phyloP scores from a whole-genome alignment of 345 rosid species.

The Adansonia digitata region DNA sequence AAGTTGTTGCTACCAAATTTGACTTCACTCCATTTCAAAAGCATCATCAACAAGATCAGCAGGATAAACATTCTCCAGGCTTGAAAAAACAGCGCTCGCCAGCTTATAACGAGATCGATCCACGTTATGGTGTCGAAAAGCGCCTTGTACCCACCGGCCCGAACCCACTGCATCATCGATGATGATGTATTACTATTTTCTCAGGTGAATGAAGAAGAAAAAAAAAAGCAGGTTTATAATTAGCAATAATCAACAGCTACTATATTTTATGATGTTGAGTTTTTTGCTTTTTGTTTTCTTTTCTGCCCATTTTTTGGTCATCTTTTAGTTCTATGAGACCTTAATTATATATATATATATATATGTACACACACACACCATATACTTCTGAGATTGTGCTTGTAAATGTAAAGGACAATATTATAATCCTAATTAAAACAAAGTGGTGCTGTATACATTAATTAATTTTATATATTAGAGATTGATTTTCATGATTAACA shows the following conservation, averaged over 20 bases:
- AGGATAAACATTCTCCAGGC: slow-evolving; percentile 11
- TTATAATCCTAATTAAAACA: not conserved
- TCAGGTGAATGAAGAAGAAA: not conserved
- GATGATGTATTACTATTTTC: not conserved
- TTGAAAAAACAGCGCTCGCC: not conserved
- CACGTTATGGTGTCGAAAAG: slow-evolving; percentile 73
- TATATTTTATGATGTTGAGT: not conserved
- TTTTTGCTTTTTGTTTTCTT: not conserved
- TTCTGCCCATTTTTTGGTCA: not conserved
- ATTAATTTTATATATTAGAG: not conserved
- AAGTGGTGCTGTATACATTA: not conserved
- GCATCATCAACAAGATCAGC: slow-evolving; percentile 16
- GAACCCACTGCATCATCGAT: slow-evolving; percentile 88
- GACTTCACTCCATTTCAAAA: slow-evolving; percentile 60
- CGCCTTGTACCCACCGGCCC: slow-evolving; percentile 94
- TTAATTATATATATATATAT: not conserved
- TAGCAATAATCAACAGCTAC: not conserved
- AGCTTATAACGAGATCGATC: slow-evolving; percentile 54
- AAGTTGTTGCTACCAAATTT: slow-evolving; percentile 43
- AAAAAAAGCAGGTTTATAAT: not conserved
- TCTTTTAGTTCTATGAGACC: not conserved
- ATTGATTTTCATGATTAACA: not conserved
- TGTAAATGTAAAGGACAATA: not conserved
- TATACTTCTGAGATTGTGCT: not conserved
- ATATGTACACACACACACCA: not conserved